Evolutionary conservation across 345 rosid genomes (phyloP).

Genomic region (Cardamine resedifolia): DNA sequence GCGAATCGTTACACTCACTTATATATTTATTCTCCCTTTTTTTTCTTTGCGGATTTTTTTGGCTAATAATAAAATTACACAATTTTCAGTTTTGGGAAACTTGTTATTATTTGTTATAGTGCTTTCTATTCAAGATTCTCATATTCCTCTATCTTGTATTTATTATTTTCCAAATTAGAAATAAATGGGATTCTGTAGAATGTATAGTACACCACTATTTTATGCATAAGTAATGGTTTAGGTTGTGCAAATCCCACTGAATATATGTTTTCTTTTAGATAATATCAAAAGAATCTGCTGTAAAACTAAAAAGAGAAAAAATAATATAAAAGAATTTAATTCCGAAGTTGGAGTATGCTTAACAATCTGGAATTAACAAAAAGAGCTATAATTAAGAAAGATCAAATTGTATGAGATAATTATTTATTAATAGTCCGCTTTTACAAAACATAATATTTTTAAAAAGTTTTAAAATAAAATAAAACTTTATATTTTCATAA

Average conservation of each 20-base stretch:
- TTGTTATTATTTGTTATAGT: slow-evolving; percentile 1
- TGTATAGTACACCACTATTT: slow-evolving; percentile 1
- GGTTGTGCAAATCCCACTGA: slow-evolving; percentile 1
- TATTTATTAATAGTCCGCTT: not conserved
- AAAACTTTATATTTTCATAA: not conserved
- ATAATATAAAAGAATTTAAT: not conserved
- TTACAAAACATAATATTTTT: not conserved
- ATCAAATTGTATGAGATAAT: not conserved
- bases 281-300: not conserved
- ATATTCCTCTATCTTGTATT: slow-evolving; percentile 12
- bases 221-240: slow-evolving; percentile 13
- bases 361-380: not conserved
- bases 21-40: slow-evolving; percentile 5
- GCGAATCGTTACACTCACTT: slow-evolving; percentile 45
- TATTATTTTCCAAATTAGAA: not conserved
- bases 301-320: not conserved
- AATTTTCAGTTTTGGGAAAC: slow-evolving; percentile 29
- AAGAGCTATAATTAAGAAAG: not conserved
- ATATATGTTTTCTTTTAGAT: not conserved
- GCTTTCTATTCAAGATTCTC: slow-evolving; percentile 27
- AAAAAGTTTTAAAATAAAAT: not conserved
- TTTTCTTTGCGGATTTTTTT: not conserved
- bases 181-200: not conserved
- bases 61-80: not conserved
- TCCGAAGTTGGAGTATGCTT: not conserved